These are phyloP conservation scores for Psilocybe cubensis DNA, from an alignment of 768 basidiomycete genomes.

Conservation along the genomic window DNA sequence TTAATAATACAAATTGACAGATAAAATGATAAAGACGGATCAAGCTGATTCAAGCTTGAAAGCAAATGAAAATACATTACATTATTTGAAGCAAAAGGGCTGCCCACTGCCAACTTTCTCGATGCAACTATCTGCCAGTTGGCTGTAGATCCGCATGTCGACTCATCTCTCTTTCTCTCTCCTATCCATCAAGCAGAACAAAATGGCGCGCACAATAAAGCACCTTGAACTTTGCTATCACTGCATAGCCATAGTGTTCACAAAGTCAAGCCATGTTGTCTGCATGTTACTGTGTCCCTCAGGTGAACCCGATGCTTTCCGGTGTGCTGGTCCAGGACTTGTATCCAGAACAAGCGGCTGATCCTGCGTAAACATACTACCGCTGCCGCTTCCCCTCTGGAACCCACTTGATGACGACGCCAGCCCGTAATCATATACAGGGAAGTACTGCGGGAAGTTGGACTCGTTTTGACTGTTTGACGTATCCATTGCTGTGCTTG, in stretches of 20 bases:
- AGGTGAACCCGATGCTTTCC: conserved; percentile 56
- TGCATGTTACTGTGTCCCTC: conserved; percentile 68
- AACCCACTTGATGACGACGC: conserved; percentile 30
- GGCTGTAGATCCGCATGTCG: background rate
- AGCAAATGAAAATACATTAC: background rate
- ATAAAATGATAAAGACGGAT: background rate
- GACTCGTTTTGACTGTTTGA: conserved; percentile 17
- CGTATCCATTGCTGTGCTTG: conserved; percentile 10
- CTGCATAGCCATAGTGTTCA: conserved; percentile 44
- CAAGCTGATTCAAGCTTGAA: background rate
- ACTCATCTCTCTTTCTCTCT: background rate
- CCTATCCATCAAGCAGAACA: background rate
- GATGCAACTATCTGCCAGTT: background rate
- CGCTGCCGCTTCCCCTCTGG: background rate
- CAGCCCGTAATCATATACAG: conserved; percentile 71
- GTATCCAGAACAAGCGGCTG: conserved; percentile 3
- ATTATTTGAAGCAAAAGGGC: too few relatives aligned
- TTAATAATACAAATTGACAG: conserved; percentile 1
- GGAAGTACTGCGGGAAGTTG: conserved; percentile 70
- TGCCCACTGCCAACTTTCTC: too few relatives aligned
- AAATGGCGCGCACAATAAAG: background rate
- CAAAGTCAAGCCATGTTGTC: conserved; percentile 68
- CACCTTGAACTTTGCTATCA: too few relatives aligned
- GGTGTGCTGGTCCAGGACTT: conserved; percentile 27
- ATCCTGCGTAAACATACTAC: conserved; percentile 17